A percentile compares a stretch with the other conserved stretches of the same genome.
Evolutionary conservation across 441 rosid genomes (phyloP).

Genomic region (Syzygium malaccense): DNA sequence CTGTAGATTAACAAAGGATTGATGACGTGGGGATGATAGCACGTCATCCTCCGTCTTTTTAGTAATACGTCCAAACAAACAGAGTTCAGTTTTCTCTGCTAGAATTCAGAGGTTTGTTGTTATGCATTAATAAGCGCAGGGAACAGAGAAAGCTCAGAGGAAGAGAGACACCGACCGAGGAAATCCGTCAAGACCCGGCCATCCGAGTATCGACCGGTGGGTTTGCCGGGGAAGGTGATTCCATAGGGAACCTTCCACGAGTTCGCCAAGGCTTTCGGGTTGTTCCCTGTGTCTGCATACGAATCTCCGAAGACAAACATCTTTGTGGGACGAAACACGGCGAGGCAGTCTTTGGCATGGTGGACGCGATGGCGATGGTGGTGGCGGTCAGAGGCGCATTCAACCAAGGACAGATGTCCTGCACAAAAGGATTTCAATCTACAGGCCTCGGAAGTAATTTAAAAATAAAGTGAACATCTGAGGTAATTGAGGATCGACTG

Average conservation of each 20-base stretch:
- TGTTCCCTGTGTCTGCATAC: constrained; percentile 64
- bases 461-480: not conserved
- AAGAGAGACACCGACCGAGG: constrained; percentile 25
- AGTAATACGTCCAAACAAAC: not conserved
- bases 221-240: constrained; percentile 58
- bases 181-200: constrained; percentile 55
- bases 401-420: constrained; percentile 8
- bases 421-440: not conserved
- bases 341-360: not conserved
- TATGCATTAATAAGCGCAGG: not conserved
- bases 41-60: not conserved
- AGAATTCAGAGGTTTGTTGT: not conserved
- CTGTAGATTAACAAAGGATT: not conserved
- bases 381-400: not conserved
- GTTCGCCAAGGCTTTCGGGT: not conserved
- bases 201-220: constrained; percentile 61
- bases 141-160: not conserved
- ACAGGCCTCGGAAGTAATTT: not conserved
- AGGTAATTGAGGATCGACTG: not conserved
- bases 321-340: constrained; percentile 26
- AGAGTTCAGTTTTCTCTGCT: not conserved
- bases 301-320: constrained; percentile 68
- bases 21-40: not conserved
- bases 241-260: constrained; percentile 64
- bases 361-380: not conserved